Evolutionary conservation across 2,329 filamentous ascomycete species (phyloP).

Genomic region (Tolypocladium sp.): DNA sequence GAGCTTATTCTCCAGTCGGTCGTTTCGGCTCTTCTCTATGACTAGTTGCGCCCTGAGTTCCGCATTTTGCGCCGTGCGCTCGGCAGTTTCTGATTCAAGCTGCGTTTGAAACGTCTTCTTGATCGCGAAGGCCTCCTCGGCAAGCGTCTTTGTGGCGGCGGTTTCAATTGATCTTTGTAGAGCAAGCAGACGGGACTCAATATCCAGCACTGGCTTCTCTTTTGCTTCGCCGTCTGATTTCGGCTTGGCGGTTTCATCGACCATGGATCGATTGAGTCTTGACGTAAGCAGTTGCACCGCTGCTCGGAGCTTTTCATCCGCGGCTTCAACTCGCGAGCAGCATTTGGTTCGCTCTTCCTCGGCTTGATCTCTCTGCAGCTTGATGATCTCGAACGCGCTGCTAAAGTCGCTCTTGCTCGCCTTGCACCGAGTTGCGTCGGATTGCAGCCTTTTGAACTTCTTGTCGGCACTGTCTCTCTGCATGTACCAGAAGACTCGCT

Average conservation of each 20-base stretch:
- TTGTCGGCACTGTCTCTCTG: conserved; percentile 9
- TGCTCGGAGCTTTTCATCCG: conserved; percentile 4
- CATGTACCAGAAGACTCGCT: conserved; percentile 11
- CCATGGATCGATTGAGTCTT: neutral
- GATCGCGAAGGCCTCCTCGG: neutral
- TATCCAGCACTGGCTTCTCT: neutral
- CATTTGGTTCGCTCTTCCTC: conserved; percentile 5
- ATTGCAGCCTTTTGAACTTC: conserved; percentile 6
- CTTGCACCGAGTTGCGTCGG: conserved; percentile 8
- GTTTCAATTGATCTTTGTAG: neutral
- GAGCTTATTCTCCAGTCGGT: conserved; percentile 14
- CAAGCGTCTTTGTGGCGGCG: neutral
- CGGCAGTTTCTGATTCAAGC: neutral
- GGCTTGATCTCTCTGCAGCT: conserved; percentile 6
- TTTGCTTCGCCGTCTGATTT: neutral
- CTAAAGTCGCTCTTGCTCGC: conserved; percentile 12
- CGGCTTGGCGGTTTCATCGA: neutral
- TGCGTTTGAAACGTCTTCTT: neutral
- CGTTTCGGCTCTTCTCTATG: conserved; percentile 2
- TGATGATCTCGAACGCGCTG: conserved; percentile 10
- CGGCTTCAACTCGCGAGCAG: conserved; percentile 1
- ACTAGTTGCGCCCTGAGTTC: conserved; percentile 3
- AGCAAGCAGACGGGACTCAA: neutral
- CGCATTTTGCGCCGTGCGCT: conserved; percentile 1
- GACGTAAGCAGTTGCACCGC: neutral